Evolutionary conservation across 768 basidiomycete species (phyloP), one percentile per base, ranked within the genome.

Genomic region (Dioszegia crocea): DNA sequence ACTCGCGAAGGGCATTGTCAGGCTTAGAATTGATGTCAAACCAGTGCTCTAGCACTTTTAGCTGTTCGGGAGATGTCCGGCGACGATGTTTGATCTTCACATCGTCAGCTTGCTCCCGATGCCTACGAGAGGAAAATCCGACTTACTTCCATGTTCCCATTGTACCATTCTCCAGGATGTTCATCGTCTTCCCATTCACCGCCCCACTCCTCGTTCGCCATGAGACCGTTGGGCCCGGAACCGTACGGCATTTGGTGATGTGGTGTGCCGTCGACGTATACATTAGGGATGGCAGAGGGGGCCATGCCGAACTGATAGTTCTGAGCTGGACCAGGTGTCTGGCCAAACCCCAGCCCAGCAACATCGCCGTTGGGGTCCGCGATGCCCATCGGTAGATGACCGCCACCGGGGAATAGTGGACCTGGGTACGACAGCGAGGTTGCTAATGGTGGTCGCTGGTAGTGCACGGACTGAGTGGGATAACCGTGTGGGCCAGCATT

Each of bases 21-120:
- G 94, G 93, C 76, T 98, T 98, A 56, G 89, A 89, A 78, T 92
- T 91, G 66, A 83, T 81, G 68, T 84, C 84, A 78, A 94, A 98
- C 66, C 91, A 82, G 59, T 83, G 81, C 77, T 98, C 94, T 65
- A 98, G 85, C 65, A 90, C 84, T 78, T 86, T 86, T 72, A 96
- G 86, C 80, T 98, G 94, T 19, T 84, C 81, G 31, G 85, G 84
- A 29, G 91, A 89, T 0, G 94, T 98, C 52, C 94, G 82, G 68
- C 91, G 88, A 60, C 92, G 81, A 70, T 94, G 92, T 80, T 94
- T 94, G 79, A 96, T 89, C 80, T 93, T 39, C 5, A n/a, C 11
- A 14, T 26, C 24, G 26, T 39, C 51, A 53, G 38, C 16, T 36
- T 27, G 29, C 11, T 24, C 51, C 29, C 48, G n/a, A 38, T 19